Percentiles rank a stretch among this genome's conserved stretches.
phyloP scores from a whole-genome alignment of 257 asterid genomes.

The Salvia splendens region DNA sequence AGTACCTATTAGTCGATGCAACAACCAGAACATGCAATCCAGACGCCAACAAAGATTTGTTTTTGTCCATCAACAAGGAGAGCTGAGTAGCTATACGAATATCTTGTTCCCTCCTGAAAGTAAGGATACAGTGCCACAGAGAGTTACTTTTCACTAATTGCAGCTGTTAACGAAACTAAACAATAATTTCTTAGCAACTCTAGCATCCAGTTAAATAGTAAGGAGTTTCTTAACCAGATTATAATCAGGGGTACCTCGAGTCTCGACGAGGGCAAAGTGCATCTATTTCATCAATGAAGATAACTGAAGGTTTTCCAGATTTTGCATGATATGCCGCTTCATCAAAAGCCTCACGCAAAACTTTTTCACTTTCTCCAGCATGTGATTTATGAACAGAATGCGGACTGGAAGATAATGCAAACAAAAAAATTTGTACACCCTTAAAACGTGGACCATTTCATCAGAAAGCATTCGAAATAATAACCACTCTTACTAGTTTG shows the following conservation, averaged over 20 bases:
- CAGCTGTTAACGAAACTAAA: slow-evolving; percentile 9
- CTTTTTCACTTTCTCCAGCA: slow-evolving; percentile 90
- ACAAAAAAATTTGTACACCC: slow-evolving; percentile 14
- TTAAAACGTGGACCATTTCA: not conserved
- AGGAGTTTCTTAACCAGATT: not conserved
- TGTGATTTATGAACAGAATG: slow-evolving; percentile 75
- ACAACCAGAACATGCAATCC: slow-evolving; percentile 78
- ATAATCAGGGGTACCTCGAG: slow-evolving; percentile 59
- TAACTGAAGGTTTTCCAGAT: slow-evolving; percentile 78
- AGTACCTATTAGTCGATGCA: slow-evolving; percentile 93
- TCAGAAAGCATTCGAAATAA: not conserved
- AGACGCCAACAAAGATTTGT: slow-evolving; percentile 47
- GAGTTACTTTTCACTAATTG: slow-evolving; percentile 18
- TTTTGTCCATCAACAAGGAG: slow-evolving; percentile 81
- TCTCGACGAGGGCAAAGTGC: slow-evolving; percentile 88
- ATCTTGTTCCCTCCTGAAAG: slow-evolving; percentile 83
- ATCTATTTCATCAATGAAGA: slow-evolving; percentile 95
- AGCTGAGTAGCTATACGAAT: slow-evolving; percentile 86
- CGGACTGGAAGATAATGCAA: slow-evolving; percentile 58
- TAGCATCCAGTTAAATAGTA: slow-evolving; percentile 20
- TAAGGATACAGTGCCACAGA: slow-evolving; percentile 15
- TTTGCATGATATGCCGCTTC: slow-evolving; percentile 73
- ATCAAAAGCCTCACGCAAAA: slow-evolving; percentile 79
- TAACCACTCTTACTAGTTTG: not conserved
- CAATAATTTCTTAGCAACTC: slow-evolving; percentile 6